Evolutionary conservation across 2,329 filamentous ascomycete genomes (phyloP).

Genomic region (Aspergillus arachidicola): DNA sequence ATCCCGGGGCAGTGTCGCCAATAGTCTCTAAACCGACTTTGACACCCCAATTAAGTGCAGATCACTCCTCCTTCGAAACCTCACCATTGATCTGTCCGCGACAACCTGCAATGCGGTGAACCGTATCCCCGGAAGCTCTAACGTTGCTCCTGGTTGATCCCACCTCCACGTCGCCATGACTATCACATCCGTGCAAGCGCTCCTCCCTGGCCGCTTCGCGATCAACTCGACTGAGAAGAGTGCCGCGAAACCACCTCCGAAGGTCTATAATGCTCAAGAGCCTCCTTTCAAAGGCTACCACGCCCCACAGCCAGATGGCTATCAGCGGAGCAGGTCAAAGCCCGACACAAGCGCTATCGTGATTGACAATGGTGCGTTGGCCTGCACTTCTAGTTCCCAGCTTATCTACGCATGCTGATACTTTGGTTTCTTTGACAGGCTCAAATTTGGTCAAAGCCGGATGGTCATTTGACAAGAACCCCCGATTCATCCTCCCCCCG

Average conservation of each 20-base stretch:
- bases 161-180: conserved; percentile 42
- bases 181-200: conserved; percentile 43
- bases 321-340: conserved; percentile 65
- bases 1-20: conserved; percentile 5
- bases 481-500: conserved; percentile 78
- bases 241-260: conserved; percentile 57
- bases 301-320: conserved; percentile 66
- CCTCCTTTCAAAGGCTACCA: conserved; percentile 64
- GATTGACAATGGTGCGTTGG: conserved; percentile 84
- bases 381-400: neutral
- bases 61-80: neutral
- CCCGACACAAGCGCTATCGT: conserved; percentile 75
- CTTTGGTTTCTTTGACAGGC: conserved; percentile 56
- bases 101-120: conserved; percentile 26
- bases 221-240: conserved; percentile 49
- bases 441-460: conserved; percentile 88
- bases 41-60: neutral
- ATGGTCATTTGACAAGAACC: conserved; percentile 89
- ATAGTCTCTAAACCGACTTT: neutral
- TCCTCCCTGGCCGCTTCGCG: conserved; percentile 42
- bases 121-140: conserved; percentile 18
- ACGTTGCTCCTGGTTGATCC: conserved; percentile 23
- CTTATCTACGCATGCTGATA: conserved; percentile 2
- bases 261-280: conserved; percentile 58
- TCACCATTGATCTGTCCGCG: neutral